Percentiles rank a stretch among this genome's conserved stretches.
phyloP scores from a whole-genome alignment of 129 eudicot genomes.

The Deinandra increscens region DNA sequence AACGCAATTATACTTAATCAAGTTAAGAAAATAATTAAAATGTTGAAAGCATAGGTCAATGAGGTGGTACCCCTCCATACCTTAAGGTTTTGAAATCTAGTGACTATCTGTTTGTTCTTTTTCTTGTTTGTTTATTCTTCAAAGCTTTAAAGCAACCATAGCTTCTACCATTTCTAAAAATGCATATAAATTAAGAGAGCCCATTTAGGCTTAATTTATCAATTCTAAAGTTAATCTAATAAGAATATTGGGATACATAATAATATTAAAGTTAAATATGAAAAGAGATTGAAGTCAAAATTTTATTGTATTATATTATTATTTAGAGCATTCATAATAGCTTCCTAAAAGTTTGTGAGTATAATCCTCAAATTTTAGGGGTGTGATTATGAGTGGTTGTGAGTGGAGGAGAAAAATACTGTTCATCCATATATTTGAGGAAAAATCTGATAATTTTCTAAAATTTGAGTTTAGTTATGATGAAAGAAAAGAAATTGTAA shows the following conservation, averaged over 20 bases:
- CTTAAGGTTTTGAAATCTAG: conserved; percentile 30
- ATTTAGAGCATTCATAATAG: no score
- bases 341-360: no score
- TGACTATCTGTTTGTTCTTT: conserved; percentile 27
- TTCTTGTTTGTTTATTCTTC: conserved; percentile 20
- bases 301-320: background rate
- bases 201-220: background rate
- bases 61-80: conserved; percentile 34
- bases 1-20: conserved; percentile 15
- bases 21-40: conserved; percentile 24
- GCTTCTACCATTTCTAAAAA: background rate
- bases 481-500: no score
- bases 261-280: background rate
- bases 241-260: background rate
- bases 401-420: no score
- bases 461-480: no score
- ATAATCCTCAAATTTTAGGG: no score
- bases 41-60: conserved; percentile 62
- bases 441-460: no score
- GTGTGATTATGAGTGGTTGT: no score
- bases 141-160: conserved; percentile 6
- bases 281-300: background rate
- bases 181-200: background rate
- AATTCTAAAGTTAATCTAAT: background rate
- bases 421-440: no score